Conservation (phyloP, 129 eudicot species). For the Chrysanthemum lavandulifolium region DNA sequence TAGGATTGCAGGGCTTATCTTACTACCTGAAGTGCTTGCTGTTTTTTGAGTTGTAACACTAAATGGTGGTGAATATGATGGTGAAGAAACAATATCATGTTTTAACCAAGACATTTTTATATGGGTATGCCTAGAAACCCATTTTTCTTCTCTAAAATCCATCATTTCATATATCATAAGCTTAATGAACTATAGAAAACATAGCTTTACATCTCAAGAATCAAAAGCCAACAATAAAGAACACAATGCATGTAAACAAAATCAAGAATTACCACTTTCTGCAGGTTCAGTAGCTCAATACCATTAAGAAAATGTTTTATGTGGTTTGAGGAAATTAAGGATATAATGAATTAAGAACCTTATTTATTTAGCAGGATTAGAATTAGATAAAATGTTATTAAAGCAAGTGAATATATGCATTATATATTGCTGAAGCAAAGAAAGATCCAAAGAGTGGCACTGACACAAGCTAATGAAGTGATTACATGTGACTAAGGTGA, state of each 20-base stretch:
- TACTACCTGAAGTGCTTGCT: conserved; percentile 30
- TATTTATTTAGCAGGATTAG: neutral
- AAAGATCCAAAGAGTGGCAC: conserved; percentile 23
- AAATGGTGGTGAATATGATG: conserved; percentile 38
- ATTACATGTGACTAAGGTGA: too few relatives aligned
- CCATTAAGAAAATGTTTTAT: conserved; percentile 14
- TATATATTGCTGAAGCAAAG: conserved; percentile 31
- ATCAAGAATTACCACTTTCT: conserved; percentile 3
- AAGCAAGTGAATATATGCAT: conserved; percentile 20
- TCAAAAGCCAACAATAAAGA: conserved; percentile 1
- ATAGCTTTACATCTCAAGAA: conserved; percentile 4
- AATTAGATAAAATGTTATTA: neutral
- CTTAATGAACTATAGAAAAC: neutral
- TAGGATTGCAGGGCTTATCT: conserved; percentile 45
- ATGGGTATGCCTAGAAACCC: conserved; percentile 57
- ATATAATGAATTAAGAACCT: neutral
- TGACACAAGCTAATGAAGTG: neutral
- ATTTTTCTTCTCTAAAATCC: conserved; percentile 42
- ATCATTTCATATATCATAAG: conserved; percentile 30
- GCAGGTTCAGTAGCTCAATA: conserved; percentile 15
- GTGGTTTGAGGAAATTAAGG: neutral
- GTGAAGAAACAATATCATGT: conserved; percentile 35
- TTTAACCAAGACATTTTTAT: conserved; percentile 68
- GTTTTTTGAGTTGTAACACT: conserved; percentile 24
- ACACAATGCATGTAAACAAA: conserved; percentile 19